Conservation (phyloP, 192 early-diverging fungal species). For the Phycomyces blakesleeanus region DNA sequence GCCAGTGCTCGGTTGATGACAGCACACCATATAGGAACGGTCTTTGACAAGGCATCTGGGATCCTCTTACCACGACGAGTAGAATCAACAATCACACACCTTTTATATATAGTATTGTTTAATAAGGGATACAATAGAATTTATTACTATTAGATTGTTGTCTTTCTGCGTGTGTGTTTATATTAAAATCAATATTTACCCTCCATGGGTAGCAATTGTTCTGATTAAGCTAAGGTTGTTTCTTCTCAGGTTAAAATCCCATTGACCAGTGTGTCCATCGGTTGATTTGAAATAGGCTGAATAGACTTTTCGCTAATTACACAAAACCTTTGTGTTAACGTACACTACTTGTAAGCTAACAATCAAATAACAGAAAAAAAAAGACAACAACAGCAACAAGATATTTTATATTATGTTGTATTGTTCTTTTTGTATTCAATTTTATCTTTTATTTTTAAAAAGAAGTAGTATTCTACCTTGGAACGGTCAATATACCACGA, state of each 20-base stretch:
- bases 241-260: slow-evolving; percentile 80
- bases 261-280: slow-evolving; percentile 83
- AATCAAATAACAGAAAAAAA: too few relatives aligned
- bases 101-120: slow-evolving; percentile 13
- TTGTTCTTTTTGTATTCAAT: too few relatives aligned
- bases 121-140: too few relatives aligned
- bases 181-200: too few relatives aligned
- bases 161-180: too few relatives aligned
- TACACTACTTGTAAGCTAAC: too few relatives aligned
- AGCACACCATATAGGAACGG: slow-evolving; percentile 87
- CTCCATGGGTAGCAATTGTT: slow-evolving; percentile 47
- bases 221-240: slow-evolving; percentile 73
- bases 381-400: too few relatives aligned
- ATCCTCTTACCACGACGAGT: slow-evolving; percentile 81
- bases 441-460: too few relatives aligned
- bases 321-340: neutral
- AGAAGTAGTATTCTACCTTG: slow-evolving; percentile 46
- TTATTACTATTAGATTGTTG: too few relatives aligned
- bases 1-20: slow-evolving; percentile 62
- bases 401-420: too few relatives aligned
- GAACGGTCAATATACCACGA: slow-evolving; percentile 76
- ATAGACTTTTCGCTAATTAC: slow-evolving; percentile 35
- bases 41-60: slow-evolving; percentile 81
- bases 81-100: slow-evolving; percentile 84
- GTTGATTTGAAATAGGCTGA: slow-evolving; percentile 93